Percentiles rank a stretch among this genome's conserved stretches.
Conservation (phyloP, 148 eudicot species). For the Linanthus parryae region DNA sequence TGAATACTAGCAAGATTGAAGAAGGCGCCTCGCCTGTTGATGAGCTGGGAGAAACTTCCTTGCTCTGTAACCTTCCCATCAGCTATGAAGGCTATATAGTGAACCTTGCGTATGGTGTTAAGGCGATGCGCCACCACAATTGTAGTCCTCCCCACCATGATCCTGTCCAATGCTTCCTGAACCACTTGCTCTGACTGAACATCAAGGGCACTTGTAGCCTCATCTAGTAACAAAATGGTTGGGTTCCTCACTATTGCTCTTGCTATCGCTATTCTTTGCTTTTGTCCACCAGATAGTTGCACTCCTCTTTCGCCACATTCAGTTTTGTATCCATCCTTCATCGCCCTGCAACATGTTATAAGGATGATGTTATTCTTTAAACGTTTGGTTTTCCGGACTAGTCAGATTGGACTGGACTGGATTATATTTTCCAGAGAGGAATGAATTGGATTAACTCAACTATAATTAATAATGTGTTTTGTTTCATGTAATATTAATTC, state of each 20-base stretch:
- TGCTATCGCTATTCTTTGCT: slow-evolving; percentile 83
- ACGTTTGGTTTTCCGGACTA: neutral
- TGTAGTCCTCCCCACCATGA: slow-evolving; percentile 82
- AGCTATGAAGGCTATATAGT: slow-evolving; percentile 55
- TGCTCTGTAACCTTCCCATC: slow-evolving; percentile 73
- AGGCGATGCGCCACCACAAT: slow-evolving; percentile 82
- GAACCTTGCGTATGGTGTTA: slow-evolving; percentile 69
- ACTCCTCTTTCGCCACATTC: slow-evolving; percentile 92
- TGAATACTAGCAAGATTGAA: slow-evolving; percentile 71
- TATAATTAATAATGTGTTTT: neutral
- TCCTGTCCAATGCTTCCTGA: slow-evolving; percentile 69
- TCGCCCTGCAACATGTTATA: slow-evolving; percentile 26
- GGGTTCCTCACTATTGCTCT: slow-evolving; percentile 81
- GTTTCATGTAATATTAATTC: neutral
- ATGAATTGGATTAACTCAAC: neutral
- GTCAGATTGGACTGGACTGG: neutral
- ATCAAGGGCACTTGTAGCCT: slow-evolving; percentile 90
- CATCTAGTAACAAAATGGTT: slow-evolving; percentile 58
- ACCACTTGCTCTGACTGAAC: slow-evolving; percentile 72
- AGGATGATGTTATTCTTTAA: neutral
- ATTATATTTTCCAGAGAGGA: neutral
- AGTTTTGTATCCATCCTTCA: slow-evolving; percentile 71
- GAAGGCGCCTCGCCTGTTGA: slow-evolving; percentile 71
- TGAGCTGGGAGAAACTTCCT: slow-evolving; percentile 56
- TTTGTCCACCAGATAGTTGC: slow-evolving; percentile 82